Conservation (phyloP, 257 asterid species). For the Plectranthus barbatus region DNA sequence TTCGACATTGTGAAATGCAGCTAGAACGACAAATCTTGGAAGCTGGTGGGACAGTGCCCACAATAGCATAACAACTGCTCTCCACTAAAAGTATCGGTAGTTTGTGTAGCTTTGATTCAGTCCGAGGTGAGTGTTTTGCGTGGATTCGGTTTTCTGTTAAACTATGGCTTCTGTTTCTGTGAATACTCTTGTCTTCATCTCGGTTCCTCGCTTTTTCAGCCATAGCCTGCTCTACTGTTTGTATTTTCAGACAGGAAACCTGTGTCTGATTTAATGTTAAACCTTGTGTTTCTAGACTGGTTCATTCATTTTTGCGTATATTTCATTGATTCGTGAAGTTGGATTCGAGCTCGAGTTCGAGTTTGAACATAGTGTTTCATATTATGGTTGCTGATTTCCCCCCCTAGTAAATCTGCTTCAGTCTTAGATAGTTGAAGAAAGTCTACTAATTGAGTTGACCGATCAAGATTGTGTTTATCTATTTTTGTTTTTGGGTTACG, state of each 20-base stretch:
- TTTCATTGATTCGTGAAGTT: too few species aligned
- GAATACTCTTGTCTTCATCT: background rate
- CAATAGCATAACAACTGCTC: conserved; percentile 19
- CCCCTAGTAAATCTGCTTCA: too few species aligned
- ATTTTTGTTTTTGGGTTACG: too few species aligned
- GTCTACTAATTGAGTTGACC: too few species aligned
- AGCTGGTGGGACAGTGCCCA: conserved; percentile 67
- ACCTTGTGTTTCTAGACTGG: background rate
- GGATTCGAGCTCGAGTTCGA: too few species aligned
- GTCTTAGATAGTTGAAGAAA: too few species aligned
- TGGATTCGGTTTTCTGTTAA: background rate
- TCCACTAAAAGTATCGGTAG: conserved; percentile 1
- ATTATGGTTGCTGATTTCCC: too few species aligned
- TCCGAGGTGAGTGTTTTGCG: background rate
- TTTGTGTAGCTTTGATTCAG: conserved; percentile 15
- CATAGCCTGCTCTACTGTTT: background rate
- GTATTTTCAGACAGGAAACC: background rate
- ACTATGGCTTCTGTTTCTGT: conserved; percentile 8
- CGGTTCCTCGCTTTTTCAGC: background rate
- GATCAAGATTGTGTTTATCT: too few species aligned
- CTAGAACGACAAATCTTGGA: conserved; percentile 73
- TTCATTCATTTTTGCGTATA: too few species aligned
- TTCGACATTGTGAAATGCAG: conserved; percentile 36
- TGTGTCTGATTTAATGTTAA: background rate
- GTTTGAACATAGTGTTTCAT: too few species aligned